Evolutionary conservation across 1,284 basidiomycete species (phyloP), one percentile per base, ranked within the genome.

Genomic region (Grifola frondosa): DNA sequence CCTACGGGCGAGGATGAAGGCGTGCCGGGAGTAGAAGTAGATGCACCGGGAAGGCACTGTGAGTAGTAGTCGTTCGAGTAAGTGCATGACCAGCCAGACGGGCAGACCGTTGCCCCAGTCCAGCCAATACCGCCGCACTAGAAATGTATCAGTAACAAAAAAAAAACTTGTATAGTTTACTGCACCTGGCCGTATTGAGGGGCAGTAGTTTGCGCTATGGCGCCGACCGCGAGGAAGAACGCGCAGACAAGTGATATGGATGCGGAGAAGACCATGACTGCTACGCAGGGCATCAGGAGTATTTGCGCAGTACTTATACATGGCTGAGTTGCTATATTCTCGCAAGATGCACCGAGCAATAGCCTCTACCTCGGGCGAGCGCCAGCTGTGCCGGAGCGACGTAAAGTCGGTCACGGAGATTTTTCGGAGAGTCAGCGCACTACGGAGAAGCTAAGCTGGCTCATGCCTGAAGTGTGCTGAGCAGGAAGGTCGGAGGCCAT

Each of bases 81-180:
- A 2, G 65, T 71, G 59, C 78, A 80, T 8, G 63, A 60, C 69
- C 71, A 78, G 23, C 77, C 74, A 7, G 62, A 58, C 5, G 71
- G 65, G 49, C 75, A 79, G 2, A 62, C 52, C 1, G 75, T 78
- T 3, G 76, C 56, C 11, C 77, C 77, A 7, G 69, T 66, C 75
- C 75, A 81, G 5, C 74, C 59, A 42, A 49, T 44, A 13, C 59
- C 55, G 22, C 58, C 58, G 42, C 58, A 60, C 58, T 60, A 30
- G 1, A 12, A n/a, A 15, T 13, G 19, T 33, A 1, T 30, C 5
- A 7, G 2, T 5, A 10, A 15, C 3, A 28, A 39, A 5, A n/a
- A 28, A 13, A 5, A 5, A 22, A 2, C 31, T 28, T 25, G 26
- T 9, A 23, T 21, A 15, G n/a, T 8, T 20, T 4, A 31, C 20